Conservation (phyloP, 2,329 filamentous ascomycete genomes). For the Fusarium sp. region DNA sequence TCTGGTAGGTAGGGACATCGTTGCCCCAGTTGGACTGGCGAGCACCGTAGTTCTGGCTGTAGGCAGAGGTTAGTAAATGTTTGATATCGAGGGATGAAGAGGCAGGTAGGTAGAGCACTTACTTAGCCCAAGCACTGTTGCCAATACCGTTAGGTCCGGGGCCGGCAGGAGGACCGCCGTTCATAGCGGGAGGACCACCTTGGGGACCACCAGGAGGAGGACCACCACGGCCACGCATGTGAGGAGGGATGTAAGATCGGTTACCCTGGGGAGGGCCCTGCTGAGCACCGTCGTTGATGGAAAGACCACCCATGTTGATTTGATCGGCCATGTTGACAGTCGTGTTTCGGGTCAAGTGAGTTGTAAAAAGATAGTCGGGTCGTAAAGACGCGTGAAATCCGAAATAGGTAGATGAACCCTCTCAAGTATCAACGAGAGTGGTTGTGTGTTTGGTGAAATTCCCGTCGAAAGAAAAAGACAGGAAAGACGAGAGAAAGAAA, state of each 20-base stretch:
- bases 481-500: slow-evolving; percentile 48
- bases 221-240: slow-evolving; percentile 68
- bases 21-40: slow-evolving; percentile 52
- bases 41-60: slow-evolving; percentile 48
- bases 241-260: slow-evolving; percentile 86
- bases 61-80: slow-evolving; percentile 33
- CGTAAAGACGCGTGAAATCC: slow-evolving; percentile 38
- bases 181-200: slow-evolving; percentile 33
- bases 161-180: slow-evolving; percentile 32
- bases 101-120: slow-evolving; percentile 50
- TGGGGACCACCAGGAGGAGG: slow-evolving; percentile 44
- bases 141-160: slow-evolving; percentile 62
- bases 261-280: slow-evolving; percentile 44
- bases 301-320: slow-evolving; percentile 83
- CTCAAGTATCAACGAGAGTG: slow-evolving; percentile 46
- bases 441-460: slow-evolving; percentile 39
- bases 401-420: slow-evolving; percentile 36
- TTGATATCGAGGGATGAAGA: too few relatives aligned
- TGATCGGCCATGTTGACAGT: slow-evolving; percentile 78
- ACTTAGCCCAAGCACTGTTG: slow-evolving; percentile 73
- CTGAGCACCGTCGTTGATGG: slow-evolving; percentile 61
- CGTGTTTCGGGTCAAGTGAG: slow-evolving; percentile 38
- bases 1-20: slow-evolving; percentile 44
- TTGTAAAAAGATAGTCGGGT: slow-evolving; percentile 33
- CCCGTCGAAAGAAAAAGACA: slow-evolving; percentile 49